Conservation (phyloP, 2,329 filamentous ascomycete genomes). For the Ophiocordyceps unilateralis region DNA sequence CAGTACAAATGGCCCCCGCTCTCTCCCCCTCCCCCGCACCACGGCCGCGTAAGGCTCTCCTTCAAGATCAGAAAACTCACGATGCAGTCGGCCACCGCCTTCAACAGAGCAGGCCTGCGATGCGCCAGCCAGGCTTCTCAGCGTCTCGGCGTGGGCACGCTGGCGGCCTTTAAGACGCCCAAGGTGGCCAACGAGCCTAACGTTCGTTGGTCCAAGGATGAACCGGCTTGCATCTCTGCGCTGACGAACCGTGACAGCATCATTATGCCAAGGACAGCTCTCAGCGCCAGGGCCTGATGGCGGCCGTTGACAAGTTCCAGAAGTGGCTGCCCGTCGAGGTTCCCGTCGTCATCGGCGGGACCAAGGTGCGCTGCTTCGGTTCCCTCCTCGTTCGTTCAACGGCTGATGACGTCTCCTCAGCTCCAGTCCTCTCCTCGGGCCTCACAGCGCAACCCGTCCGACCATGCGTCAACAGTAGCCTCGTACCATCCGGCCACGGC, state of each 20-base stretch:
- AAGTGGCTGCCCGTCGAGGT: slow-evolving; percentile 56
- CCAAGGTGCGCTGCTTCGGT: slow-evolving; percentile 38
- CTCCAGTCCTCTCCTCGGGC: slow-evolving; percentile 49
- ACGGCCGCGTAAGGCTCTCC: too few species aligned
- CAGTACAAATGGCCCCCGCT: too few species aligned
- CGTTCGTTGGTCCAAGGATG: slow-evolving; percentile 48
- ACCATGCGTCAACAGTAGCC: slow-evolving; percentile 61
- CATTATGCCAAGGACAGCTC: slow-evolving; percentile 73
- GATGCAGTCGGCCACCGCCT: slow-evolving; percentile 18
- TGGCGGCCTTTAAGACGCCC: slow-evolving; percentile 78
- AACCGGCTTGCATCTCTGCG: not conserved
- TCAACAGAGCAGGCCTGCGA: slow-evolving; percentile 17
- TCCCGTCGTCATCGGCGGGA: slow-evolving; percentile 69
- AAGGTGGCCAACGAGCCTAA: slow-evolving; percentile 89
- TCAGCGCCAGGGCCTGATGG: slow-evolving; percentile 59
- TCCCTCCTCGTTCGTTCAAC: not conserved
- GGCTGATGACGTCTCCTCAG: too few species aligned
- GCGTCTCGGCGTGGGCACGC: slow-evolving; percentile 28
- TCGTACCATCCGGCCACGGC: slow-evolving; percentile 70
- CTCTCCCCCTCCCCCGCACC: too few species aligned
- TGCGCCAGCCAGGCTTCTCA: slow-evolving; percentile 11
- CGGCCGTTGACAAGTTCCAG: slow-evolving; percentile 54
- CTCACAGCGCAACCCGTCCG: slow-evolving; percentile 66
- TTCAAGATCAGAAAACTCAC: not conserved
- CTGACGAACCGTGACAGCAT: slow-evolving; percentile 36